Percentiles rank a stretch among this genome's conserved stretches.
Conservation (phyloP, 345 rosid species). For the Eucalyptus virginea region DNA sequence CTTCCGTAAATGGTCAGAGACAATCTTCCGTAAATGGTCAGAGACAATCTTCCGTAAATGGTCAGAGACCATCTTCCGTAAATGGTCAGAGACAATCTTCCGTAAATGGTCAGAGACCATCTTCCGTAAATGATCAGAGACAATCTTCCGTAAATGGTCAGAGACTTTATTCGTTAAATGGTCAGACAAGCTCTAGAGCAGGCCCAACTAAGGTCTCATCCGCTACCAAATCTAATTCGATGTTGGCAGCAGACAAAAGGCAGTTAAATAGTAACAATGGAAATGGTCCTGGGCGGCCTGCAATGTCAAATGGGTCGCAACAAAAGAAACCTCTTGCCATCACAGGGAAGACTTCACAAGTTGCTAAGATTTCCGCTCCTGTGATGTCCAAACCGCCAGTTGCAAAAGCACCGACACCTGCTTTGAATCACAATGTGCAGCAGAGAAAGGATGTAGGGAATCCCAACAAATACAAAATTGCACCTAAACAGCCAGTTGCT, state of each 20-base stretch:
- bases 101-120: conserved; percentile 23
- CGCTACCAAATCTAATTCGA: conserved; percentile 7
- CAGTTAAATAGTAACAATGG: conserved; percentile 35
- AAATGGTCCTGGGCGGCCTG: conserved; percentile 47
- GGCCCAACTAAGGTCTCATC: conserved; percentile 25
- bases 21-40: conserved; percentile 8
- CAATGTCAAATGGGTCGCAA: conserved; percentile 23
- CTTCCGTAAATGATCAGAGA: neutral
- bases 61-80: neutral
- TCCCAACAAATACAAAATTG: conserved; percentile 12
- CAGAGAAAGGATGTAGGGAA: conserved; percentile 33
- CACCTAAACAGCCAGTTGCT: conserved; percentile 27
- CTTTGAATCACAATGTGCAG: conserved; percentile 35
- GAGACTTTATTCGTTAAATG: neutral
- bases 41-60: neutral
- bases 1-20: neutral
- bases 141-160: neutral
- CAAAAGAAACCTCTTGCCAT: conserved; percentile 12
- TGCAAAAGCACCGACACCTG: conserved; percentile 30
- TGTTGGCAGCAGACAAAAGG: conserved; percentile 27
- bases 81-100: conserved; percentile 1
- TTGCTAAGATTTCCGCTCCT: conserved; percentile 17
- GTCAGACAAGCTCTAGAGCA: conserved; percentile 22
- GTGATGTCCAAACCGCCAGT: conserved; percentile 22
- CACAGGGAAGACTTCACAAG: conserved; percentile 28